These are phyloP conservation scores for Neurospora tetrasperma DNA, from an alignment of 495 filamentous ascomycete species.

Conservation along the genomic window DNA sequence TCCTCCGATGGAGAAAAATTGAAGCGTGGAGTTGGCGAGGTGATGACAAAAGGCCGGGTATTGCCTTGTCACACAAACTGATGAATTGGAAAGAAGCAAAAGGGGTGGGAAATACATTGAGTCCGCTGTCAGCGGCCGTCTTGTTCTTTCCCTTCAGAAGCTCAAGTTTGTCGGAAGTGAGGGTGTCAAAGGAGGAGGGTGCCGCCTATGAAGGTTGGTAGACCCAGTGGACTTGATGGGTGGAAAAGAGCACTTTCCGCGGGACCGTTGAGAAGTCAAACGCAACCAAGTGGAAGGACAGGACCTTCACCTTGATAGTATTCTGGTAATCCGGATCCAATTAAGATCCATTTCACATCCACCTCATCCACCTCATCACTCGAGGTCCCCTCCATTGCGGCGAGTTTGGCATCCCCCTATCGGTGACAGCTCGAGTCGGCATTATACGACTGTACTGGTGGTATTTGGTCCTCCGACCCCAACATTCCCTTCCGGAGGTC, in stretches of 20 bases:
- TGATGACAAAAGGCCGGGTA: too few species aligned
- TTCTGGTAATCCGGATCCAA: neutral
- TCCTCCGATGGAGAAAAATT: too few species aligned
- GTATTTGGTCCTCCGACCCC: neutral
- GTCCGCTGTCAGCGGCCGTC: neutral
- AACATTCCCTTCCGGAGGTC: neutral
- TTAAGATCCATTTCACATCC: neutral
- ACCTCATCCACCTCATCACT: neutral
- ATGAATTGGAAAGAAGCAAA: too few species aligned
- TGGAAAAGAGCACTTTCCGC: neutral
- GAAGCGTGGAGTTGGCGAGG: too few species aligned
- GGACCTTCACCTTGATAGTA: neutral
- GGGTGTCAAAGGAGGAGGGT: neutral
- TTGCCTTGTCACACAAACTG: too few species aligned
- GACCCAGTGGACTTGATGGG: neutral
- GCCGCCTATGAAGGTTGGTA: neutral
- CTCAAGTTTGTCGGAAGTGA: neutral
- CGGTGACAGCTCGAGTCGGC: neutral
- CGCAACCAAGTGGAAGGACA: neutral
- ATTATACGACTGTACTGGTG: neutral
- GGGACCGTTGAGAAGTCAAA: neutral
- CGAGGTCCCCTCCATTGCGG: neutral
- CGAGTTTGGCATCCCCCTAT: neutral
- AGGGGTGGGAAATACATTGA: too few species aligned
- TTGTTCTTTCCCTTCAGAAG: neutral